phyloP scores from a whole-genome alignment of 148 eudicot species.

The Persicaria tinctoria region DNA sequence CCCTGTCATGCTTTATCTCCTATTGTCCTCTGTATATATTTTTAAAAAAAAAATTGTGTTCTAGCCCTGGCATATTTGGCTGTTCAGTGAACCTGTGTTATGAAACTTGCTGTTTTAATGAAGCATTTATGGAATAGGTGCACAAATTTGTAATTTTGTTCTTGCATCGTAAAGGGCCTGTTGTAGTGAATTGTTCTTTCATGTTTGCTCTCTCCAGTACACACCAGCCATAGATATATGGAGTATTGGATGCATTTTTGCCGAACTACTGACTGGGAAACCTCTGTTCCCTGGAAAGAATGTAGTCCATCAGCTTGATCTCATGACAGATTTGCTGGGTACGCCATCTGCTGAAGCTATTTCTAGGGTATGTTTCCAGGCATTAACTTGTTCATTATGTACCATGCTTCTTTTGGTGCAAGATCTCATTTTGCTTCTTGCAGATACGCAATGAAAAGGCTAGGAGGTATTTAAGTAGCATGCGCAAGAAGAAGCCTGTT shows the following conservation, averaged over 20 bases:
- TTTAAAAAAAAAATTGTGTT: background rate
- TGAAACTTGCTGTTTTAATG: background rate
- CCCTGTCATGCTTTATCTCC: background rate
- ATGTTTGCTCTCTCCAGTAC: conserved; percentile 38
- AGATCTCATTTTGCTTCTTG: conserved; percentile 6
- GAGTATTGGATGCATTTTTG: conserved; percentile 95
- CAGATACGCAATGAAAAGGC: conserved; percentile 92
- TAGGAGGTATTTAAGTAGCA: conserved; percentile 73
- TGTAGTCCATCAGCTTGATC: conserved; percentile 87
- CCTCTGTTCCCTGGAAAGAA: conserved; percentile 90
- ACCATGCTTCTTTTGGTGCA: background rate
- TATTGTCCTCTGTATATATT: too few species aligned
- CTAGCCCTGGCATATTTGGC: background rate
- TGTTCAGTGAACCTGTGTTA: background rate
- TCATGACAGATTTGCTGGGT: conserved; percentile 83
- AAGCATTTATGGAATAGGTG: background rate
- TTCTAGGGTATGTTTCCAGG: conserved; percentile 50
- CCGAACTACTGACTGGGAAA: conserved; percentile 85
- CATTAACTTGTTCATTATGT: background rate
- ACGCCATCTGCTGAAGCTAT: conserved; percentile 81
- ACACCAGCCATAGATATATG: conserved; percentile 92
- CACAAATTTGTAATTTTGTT: background rate
- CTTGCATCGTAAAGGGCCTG: background rate
- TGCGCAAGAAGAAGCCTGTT: conserved; percentile 76
- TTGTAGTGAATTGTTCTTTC: background rate